Conservation (phyloP, 2,329 filamentous ascomycete genomes). For the Aspergillus sp. region DNA sequence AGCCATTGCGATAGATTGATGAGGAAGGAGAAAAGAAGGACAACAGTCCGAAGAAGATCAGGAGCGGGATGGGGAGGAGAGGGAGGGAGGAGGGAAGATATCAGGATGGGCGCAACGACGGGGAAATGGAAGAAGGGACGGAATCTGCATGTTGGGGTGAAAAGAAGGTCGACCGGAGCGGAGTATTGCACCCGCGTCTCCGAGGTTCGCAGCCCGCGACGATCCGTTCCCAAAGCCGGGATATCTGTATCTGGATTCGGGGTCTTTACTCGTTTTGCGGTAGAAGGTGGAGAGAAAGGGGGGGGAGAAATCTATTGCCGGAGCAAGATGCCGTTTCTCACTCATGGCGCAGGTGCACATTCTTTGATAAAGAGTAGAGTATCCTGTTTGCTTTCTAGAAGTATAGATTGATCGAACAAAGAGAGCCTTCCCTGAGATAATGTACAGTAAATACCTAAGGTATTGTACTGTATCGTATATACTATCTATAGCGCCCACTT, state of each 20-base stretch:
- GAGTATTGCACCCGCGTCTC: constrained; percentile 25
- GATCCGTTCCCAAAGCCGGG: background rate
- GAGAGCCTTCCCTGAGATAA: background rate
- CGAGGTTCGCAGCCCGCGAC: constrained; percentile 31
- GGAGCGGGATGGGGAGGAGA: constrained; percentile 14
- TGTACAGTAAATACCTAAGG: too few species aligned
- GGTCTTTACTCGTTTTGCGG: too few species aligned
- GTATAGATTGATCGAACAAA: background rate
- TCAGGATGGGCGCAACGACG: constrained; percentile 13
- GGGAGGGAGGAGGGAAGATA: constrained; percentile 19
- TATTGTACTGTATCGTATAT: background rate
- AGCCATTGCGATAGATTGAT: constrained; percentile 65
- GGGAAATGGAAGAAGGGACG: constrained; percentile 30
- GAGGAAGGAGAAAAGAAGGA: background rate
- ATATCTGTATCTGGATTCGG: too few species aligned
- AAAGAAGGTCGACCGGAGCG: constrained; percentile 21
- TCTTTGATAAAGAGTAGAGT: background rate
- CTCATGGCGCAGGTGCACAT: background rate
- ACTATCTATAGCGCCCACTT: too few species aligned
- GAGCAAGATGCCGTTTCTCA: background rate
- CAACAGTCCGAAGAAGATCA: constrained; percentile 16
- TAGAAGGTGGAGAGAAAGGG: background rate
- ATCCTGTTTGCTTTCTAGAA: constrained; percentile 9
- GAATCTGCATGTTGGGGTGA: constrained; percentile 20
- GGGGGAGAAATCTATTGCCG: background rate